phyloP scores from a whole-genome alignment of 129 eudicot genomes.

The Lactuca sativa region DNA sequence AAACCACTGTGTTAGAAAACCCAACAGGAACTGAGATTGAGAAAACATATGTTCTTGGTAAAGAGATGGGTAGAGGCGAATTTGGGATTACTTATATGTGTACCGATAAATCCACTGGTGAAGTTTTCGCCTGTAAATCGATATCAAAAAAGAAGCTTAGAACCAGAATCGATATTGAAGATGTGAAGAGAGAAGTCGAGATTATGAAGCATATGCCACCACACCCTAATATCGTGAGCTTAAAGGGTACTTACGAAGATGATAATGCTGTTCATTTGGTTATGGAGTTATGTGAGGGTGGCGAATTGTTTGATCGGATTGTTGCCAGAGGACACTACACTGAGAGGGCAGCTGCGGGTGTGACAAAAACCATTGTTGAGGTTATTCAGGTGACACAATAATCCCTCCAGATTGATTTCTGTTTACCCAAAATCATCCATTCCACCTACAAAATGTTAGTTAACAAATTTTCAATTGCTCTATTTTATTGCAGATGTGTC shows the following conservation, averaged over 20 bases:
- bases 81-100: constrained; percentile 88
- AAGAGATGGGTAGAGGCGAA: constrained; percentile 90
- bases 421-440: not conserved
- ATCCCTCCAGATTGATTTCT: not conserved
- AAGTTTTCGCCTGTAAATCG: constrained; percentile 75
- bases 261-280: constrained; percentile 83
- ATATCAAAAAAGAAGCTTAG: constrained; percentile 85
- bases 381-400: constrained; percentile 71
- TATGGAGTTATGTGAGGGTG: constrained; percentile 94
- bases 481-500: constrained; percentile 58
- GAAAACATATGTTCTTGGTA: constrained; percentile 60
- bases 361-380: constrained; percentile 72
- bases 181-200: constrained; percentile 89
- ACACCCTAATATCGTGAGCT: constrained; percentile 73
- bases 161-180: constrained; percentile 84
- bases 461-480: not conserved
- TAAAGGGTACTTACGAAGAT: constrained; percentile 89
- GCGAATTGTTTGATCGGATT: constrained; percentile 88
- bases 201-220: constrained; percentile 82
- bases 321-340: constrained; percentile 94
- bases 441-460: not conserved
- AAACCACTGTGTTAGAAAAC: constrained; percentile 60
- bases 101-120: constrained; percentile 64
- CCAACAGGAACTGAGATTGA: constrained; percentile 79
- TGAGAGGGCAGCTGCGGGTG: constrained; percentile 88